Conservation (phyloP, 495 filamentous ascomycete species). For the Daldinia decipiens region DNA sequence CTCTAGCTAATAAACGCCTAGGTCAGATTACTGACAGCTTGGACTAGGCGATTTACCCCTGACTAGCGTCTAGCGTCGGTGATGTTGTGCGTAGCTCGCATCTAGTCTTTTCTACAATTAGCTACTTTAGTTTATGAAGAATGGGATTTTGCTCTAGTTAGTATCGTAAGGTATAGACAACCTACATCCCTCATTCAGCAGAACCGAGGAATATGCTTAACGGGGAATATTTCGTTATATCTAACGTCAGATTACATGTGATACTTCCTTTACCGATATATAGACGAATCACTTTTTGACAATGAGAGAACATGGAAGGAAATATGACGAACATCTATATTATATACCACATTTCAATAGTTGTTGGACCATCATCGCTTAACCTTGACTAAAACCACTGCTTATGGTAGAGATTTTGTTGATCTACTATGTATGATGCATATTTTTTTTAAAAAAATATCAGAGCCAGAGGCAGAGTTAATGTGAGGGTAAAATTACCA, state of each 20-base stretch:
- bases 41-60: slow-evolving; percentile 24
- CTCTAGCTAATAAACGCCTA: background rate
- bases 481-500: background rate
- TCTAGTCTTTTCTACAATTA: slow-evolving; percentile 12
- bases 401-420: background rate
- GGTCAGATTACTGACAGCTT: slow-evolving; percentile 9
- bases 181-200: slow-evolving; percentile 9
- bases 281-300: background rate
- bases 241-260: background rate
- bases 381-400: background rate
- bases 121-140: background rate
- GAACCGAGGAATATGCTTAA: background rate
- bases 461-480: background rate
- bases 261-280: background rate
- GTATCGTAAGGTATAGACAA: background rate
- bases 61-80: slow-evolving; percentile 27
- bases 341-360: background rate
- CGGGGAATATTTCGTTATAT: background rate
- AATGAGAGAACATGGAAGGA: background rate
- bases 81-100: slow-evolving; percentile 3
- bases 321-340: background rate
- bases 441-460: background rate
- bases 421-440: background rate
- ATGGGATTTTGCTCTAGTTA: slow-evolving; percentile 1
- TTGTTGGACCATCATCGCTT: background rate